A percentile compares a stretch with the other conserved stretches of the same genome.
phyloP scores from a whole-genome alignment of 2,329 filamentous ascomycete species.

The Beauveria sp. region DNA sequence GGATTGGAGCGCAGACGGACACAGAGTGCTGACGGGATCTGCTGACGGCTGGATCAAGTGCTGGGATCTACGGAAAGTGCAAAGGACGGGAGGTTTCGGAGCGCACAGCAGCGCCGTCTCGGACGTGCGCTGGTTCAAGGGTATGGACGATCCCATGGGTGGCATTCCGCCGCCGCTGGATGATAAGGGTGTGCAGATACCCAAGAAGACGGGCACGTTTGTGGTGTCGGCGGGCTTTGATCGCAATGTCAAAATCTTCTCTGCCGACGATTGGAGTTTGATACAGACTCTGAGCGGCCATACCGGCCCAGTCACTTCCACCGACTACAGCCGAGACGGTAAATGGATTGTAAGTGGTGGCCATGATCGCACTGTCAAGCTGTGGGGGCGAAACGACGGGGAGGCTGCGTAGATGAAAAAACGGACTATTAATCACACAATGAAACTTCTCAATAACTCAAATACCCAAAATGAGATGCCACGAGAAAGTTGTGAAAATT shows the following conservation, averaged over 20 bases:
- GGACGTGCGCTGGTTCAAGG: slow-evolving; percentile 90
- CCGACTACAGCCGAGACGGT: slow-evolving; percentile 78
- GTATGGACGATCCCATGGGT: slow-evolving; percentile 63
- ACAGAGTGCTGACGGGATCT: slow-evolving; percentile 86
- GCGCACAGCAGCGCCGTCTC: slow-evolving; percentile 88
- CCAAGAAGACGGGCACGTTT: slow-evolving; percentile 85
- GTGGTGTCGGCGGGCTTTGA: slow-evolving; percentile 89
- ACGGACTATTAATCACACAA: too few species aligned
- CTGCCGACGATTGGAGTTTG: slow-evolving; percentile 89
- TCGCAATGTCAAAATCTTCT: slow-evolving; percentile 91
- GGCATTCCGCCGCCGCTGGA: slow-evolving; percentile 53
- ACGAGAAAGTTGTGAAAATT: too few species aligned
- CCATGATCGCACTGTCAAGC: slow-evolving; percentile 88
- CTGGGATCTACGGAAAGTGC: slow-evolving; percentile 91
- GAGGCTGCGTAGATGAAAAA: slow-evolving; percentile 35
- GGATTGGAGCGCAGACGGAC: slow-evolving; percentile 86
- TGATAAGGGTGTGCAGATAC: slow-evolving; percentile 57
- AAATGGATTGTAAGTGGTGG: slow-evolving; percentile 93
- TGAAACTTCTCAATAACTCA: neutral
- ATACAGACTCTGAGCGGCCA: slow-evolving; percentile 85
- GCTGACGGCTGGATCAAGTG: slow-evolving; percentile 95
- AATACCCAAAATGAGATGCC: neutral
- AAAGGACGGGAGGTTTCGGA: slow-evolving; percentile 74
- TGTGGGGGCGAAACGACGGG: slow-evolving; percentile 84
- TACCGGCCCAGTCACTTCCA: slow-evolving; percentile 83